Evolutionary conservation across 2,329 filamentous ascomycete genomes (phyloP).

Genomic region (Fusarium chlamydosporum): DNA sequence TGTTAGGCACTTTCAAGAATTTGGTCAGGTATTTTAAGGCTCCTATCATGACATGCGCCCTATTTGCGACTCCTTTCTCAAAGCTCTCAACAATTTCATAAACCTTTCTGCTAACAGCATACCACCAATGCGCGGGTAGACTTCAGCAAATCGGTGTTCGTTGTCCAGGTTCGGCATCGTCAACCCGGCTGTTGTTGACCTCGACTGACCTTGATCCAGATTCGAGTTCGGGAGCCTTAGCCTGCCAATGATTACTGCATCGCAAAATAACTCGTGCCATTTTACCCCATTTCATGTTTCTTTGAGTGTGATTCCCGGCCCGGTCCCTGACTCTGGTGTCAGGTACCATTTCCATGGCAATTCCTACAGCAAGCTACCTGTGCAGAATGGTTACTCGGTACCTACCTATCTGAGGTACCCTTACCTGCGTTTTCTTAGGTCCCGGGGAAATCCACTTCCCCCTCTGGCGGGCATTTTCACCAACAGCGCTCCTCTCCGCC

Average conservation of each 20-base stretch:
- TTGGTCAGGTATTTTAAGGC: constrained; percentile 7
- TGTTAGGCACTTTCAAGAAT: constrained; percentile 13
- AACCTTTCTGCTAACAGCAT: neutral
- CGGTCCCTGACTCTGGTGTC: constrained; percentile 28
- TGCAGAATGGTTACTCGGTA: neutral
- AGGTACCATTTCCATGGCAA: constrained; percentile 31
- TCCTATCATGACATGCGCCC: neutral
- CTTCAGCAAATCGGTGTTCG: constrained; percentile 20
- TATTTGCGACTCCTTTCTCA: neutral
- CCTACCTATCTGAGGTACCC: neutral
- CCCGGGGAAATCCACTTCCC: constrained; percentile 45
- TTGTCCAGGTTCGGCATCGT: constrained; percentile 42
- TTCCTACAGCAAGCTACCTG: constrained; percentile 27
- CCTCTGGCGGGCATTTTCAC: constrained; percentile 36
- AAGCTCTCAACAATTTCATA: constrained; percentile 10
- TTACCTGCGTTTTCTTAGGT: constrained; percentile 5
- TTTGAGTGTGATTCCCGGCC: constrained; percentile 36
- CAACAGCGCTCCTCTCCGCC: constrained; percentile 41
- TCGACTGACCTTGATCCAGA: constrained; percentile 46
- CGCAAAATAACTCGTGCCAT: constrained; percentile 33
- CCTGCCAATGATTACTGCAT: constrained; percentile 37
- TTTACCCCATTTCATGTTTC: constrained; percentile 34
- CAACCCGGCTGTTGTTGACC: constrained; percentile 40
- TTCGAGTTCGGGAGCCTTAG: neutral
- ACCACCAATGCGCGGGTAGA: neutral